A percentile compares a stretch with the other conserved stretches of the same genome.
These are phyloP conservation scores for Wickerhamomyces sp. DNA, from an alignment of 1,139 yeast genomes.

Conservation along the genomic window DNA sequence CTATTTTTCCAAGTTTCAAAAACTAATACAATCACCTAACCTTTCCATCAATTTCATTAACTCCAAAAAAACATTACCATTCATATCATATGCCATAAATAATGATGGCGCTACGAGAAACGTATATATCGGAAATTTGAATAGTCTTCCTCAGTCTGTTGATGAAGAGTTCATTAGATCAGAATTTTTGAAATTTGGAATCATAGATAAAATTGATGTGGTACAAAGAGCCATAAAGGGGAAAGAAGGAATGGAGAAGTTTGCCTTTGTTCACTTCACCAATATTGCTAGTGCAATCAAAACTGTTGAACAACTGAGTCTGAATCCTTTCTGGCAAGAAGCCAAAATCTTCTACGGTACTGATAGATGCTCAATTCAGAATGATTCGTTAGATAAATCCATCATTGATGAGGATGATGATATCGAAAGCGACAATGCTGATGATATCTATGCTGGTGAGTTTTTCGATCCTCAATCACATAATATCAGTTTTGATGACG, in stretches of 20 bases:
- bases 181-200: conserved; percentile 52
- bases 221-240: conserved; percentile 28
- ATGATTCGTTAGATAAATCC: conserved; percentile 10
- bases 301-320: conserved; percentile 60
- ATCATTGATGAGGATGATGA: conserved; percentile 15
- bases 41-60: conserved; percentile 65
- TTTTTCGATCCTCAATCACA: background rate
- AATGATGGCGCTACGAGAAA: conserved; percentile 80
- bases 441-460: conserved; percentile 1
- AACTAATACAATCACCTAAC: conserved; percentile 37
- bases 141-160: conserved; percentile 23
- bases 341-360: conserved; percentile 68
- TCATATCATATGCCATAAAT: conserved; percentile 62
- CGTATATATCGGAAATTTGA: conserved; percentile 65
- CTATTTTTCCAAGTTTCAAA: conserved; percentile 40
- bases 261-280: conserved; percentile 78
- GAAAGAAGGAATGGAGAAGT: conserved; percentile 34
- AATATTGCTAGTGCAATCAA: conserved; percentile 81
- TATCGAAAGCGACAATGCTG: conserved; percentile 9
- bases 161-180: conserved; percentile 49
- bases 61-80: conserved; percentile 54
- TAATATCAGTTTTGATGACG: background rate
- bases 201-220: conserved; percentile 22
- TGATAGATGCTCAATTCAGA: conserved; percentile 52
- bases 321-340: conserved; percentile 42